These are phyloP conservation scores for Scleroderma citrinum DNA, from an alignment of 768 basidiomycete species.

Conservation along the genomic window DNA sequence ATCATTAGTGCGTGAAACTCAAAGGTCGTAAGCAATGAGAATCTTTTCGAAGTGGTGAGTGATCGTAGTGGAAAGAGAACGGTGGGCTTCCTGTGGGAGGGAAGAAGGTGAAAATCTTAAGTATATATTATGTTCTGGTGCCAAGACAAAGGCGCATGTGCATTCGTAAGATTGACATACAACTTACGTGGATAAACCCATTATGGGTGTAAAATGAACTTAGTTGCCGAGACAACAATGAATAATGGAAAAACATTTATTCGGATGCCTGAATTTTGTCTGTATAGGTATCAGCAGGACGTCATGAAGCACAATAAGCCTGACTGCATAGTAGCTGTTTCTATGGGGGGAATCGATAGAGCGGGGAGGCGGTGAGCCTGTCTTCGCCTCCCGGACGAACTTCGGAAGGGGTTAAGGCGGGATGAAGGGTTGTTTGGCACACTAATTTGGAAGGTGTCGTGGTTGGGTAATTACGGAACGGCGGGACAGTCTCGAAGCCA, in stretches of 20 bases:
- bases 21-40: conserved; percentile 16
- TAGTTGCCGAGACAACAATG: not conserved
- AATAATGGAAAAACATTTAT: too few species aligned
- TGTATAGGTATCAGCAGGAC: too few species aligned
- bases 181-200: not conserved
- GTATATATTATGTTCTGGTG: not conserved
- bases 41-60: conserved; percentile 2
- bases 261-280: too few species aligned
- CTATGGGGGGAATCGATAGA: not conserved
- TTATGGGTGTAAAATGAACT: not conserved
- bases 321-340: not conserved
- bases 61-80: not conserved
- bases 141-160: not conserved
- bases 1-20: conserved; percentile 9
- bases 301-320: too few species aligned
- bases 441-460: conserved; percentile 3
- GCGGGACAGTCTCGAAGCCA: too few species aligned
- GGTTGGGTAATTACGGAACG: too few species aligned
- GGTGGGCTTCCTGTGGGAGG: not conserved
- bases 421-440: too few species aligned
- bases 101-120: not conserved
- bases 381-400: too few species aligned
- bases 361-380: not conserved
- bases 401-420: not conserved
- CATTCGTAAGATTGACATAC: not conserved